Base-by-base conservation (phyloP, 2,329 filamentous ascomycete genomes). In the Fusarium palustre region DNA sequence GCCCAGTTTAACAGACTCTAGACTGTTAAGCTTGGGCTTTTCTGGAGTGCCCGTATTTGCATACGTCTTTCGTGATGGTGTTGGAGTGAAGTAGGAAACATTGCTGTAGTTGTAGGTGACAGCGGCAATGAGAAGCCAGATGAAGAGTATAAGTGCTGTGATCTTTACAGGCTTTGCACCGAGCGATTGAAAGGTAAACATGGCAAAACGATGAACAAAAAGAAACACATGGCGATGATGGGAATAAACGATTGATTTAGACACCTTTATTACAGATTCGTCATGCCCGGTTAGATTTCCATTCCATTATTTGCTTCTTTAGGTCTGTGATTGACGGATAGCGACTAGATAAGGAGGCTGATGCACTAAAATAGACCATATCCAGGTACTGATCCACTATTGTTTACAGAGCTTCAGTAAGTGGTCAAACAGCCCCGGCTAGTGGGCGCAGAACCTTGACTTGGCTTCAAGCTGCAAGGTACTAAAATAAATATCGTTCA, bases 51-150 rank as follows among this genome's bases (percentile, higher is more conserved):
- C 11, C 15, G 11, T 16, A 22, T 9, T 2, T 28, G 22, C 30
- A 18, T 49, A 11, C 11, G 5, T 11, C 20, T 16, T 52, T 9
- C 18, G 22, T 9, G 13, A 25, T 4, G 47, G n/a, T 3, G 50
- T 36, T 1, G 55, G 28, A 13, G 33, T n/a, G 8, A 33, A 34
- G 4, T 55, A 45, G 0, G 61, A 36, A 31, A 28, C 22, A 39
- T 69, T 46, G 24, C 46, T 41, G 13, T 59, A 67, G 10, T 49
- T 53, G 16, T 69, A 65, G 18, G 47, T 43, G 11, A 57, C 43
- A 1, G 49, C 43, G 2, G 49, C 25, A 5, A 49, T 22, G 30
- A 71, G 58, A 18, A 71, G 31, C 69, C 69, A 71, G 24, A 69
- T 42, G 11, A 62, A 60, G 10, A 54, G 52, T 11, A 64, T 45